Evolutionary conservation across 2,329 filamentous ascomycete species (phyloP).

Genomic region (Colletotrichum sp.): DNA sequence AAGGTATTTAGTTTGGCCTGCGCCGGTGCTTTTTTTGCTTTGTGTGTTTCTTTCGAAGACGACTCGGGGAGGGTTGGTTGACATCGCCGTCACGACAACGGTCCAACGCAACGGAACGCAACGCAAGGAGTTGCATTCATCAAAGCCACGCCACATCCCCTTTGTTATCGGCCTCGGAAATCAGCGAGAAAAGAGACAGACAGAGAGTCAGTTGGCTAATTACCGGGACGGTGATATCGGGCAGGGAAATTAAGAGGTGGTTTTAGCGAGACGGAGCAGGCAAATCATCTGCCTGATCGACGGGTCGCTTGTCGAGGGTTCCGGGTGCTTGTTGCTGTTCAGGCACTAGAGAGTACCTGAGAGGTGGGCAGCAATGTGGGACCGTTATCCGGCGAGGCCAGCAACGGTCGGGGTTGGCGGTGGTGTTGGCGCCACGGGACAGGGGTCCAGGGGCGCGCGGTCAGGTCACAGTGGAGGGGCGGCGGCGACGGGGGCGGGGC

Average conservation of each 20-base stretch:
- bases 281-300: background rate
- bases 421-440: background rate
- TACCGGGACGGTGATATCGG: background rate
- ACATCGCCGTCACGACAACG: background rate
- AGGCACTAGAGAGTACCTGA: background rate
- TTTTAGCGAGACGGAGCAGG: background rate
- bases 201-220: background rate
- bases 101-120: background rate
- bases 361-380: background rate
- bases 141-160: background rate
- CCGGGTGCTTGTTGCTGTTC: background rate
- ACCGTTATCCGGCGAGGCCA: background rate
- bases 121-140: background rate
- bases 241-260: conserved; percentile 4
- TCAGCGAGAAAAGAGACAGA: background rate
- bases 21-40: background rate
- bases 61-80: background rate
- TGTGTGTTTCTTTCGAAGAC: background rate
- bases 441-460: background rate
- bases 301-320: background rate
- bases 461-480: background rate
- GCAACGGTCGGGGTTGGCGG: background rate
- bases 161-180: background rate
- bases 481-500: background rate
- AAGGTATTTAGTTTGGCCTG: background rate